Evolutionary conservation across 306 rosid species (phyloP).

Genomic region (Cyamopsis tetragonoloba): DNA sequence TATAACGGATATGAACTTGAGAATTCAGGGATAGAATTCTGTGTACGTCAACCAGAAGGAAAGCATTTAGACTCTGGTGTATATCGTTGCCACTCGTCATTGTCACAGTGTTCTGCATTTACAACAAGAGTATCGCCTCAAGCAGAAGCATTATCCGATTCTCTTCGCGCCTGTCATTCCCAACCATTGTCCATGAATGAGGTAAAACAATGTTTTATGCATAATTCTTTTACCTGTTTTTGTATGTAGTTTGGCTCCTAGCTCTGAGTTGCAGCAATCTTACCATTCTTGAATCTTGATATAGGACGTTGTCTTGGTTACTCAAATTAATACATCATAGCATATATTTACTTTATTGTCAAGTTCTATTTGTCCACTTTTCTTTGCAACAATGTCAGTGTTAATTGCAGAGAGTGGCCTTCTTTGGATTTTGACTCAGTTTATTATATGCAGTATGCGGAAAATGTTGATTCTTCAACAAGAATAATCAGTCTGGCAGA

Average conservation of each 20-base stretch:
- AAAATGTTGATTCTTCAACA: constrained; percentile 48
- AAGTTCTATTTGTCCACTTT: constrained; percentile 5
- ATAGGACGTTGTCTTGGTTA: background rate
- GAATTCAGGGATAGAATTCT: constrained; percentile 34
- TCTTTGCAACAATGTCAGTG: background rate
- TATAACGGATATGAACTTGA: constrained; percentile 27
- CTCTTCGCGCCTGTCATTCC: constrained; percentile 67
- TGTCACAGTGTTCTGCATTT: constrained; percentile 55
- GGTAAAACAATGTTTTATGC: constrained; percentile 43
- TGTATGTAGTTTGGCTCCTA: background rate
- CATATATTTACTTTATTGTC: background rate
- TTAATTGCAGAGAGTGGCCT: background rate
- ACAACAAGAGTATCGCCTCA: constrained; percentile 46
- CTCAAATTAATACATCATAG: background rate
- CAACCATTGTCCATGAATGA: constrained; percentile 83
- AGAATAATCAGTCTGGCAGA: constrained; percentile 77
- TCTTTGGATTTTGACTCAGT: constrained; percentile 26
- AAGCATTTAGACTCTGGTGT: constrained; percentile 50
- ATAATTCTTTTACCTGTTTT: background rate
- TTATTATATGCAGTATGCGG: constrained; percentile 54
- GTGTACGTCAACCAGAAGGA: constrained; percentile 43
- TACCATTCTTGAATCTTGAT: background rate
- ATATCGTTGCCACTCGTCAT: constrained; percentile 73
- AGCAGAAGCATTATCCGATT: constrained; percentile 44
- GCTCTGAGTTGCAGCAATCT: background rate